These are phyloP conservation scores for Trichosporon sp. DNA, from an alignment of 1,284 basidiomycete genomes.

Conservation along the genomic window DNA sequence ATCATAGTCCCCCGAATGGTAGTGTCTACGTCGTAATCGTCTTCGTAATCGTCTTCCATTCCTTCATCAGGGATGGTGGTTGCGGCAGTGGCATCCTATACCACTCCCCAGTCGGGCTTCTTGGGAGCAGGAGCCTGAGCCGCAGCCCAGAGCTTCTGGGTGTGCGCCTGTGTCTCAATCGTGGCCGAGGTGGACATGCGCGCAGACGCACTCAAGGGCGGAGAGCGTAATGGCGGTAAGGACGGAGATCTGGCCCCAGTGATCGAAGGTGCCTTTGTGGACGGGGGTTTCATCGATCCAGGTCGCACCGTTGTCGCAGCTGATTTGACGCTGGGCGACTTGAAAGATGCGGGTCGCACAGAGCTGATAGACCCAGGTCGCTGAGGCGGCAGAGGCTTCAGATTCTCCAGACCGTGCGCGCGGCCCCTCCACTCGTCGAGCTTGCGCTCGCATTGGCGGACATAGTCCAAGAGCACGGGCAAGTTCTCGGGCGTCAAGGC, in stretches of 20 bases:
- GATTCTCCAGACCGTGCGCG: constrained; percentile 25
- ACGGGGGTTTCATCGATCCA: background rate
- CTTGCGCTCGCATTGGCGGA: constrained; percentile 48
- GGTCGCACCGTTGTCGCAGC: background rate
- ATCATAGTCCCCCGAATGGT: constrained; percentile 5
- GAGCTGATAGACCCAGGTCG: constrained; percentile 7
- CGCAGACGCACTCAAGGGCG: background rate
- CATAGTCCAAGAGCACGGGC: constrained; percentile 47
- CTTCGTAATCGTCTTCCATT: background rate
- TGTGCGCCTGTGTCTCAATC: constrained; percentile 11
- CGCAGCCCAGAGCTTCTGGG: constrained; percentile 1
- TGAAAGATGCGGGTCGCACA: background rate
- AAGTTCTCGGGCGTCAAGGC: constrained; percentile 53
- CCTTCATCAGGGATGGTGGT: background rate
- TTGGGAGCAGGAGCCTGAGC: constrained; percentile 2
- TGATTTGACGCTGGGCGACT: constrained; percentile 1
- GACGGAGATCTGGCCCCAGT: background rate
- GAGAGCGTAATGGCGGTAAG: constrained; percentile 5
- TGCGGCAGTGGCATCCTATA: constrained; percentile 3
- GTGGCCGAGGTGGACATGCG: background rate
- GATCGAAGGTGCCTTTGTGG: constrained; percentile 11
- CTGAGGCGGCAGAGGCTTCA: constrained; percentile 1
- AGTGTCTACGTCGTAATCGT: constrained; percentile 2
- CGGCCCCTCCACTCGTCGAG: constrained; percentile 45
- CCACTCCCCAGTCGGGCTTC: constrained; percentile 11